A percentile compares a stretch with the other conserved stretches of the same genome.
These are phyloP conservation scores for Neckera pumila DNA, from an alignment of 225 moss, liverwort and hornwort genomes.

Conservation along the genomic window DNA sequence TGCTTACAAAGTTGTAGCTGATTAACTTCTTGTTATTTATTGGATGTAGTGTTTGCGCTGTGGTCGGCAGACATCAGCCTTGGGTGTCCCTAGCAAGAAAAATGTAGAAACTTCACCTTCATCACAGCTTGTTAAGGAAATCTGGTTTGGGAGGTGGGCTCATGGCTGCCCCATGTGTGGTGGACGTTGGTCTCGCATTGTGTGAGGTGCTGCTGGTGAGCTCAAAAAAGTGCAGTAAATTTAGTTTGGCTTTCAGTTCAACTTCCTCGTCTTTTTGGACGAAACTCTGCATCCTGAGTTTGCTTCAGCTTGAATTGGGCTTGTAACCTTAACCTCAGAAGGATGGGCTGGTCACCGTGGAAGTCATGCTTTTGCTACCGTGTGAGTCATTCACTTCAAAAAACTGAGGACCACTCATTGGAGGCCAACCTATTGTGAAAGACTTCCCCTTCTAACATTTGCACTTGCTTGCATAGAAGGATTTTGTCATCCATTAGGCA, in stretches of 20 bases:
- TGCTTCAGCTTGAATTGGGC: too few species aligned
- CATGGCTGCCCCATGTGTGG: constrained; percentile 88
- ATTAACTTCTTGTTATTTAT: not conserved
- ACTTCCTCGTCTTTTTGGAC: too few species aligned
- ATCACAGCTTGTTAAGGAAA: constrained; percentile 27
- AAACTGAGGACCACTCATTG: not conserved
- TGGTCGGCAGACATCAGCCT: constrained; percentile 85
- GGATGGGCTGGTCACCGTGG: too few species aligned
- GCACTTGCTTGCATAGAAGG: too few species aligned
- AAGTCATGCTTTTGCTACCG: too few species aligned
- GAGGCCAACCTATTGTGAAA: too few species aligned
- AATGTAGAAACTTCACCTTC: not conserved
- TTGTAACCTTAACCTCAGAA: not conserved
- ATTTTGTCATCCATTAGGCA: too few species aligned
- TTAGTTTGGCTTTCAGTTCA: too few species aligned
- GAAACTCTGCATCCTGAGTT: too few species aligned
- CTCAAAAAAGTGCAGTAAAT: not conserved
- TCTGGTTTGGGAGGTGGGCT: constrained; percentile 84
- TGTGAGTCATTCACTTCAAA: not conserved
- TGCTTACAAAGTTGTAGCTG: not conserved
- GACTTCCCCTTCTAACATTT: too few species aligned
- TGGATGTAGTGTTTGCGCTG: constrained; percentile 84
- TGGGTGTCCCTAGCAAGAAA: constrained; percentile 41
- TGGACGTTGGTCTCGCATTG: constrained; percentile 82
- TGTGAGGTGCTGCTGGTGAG: constrained; percentile 16